Conservation (phyloP, 306 rosid genomes). For the Quercus ilex region DNA sequence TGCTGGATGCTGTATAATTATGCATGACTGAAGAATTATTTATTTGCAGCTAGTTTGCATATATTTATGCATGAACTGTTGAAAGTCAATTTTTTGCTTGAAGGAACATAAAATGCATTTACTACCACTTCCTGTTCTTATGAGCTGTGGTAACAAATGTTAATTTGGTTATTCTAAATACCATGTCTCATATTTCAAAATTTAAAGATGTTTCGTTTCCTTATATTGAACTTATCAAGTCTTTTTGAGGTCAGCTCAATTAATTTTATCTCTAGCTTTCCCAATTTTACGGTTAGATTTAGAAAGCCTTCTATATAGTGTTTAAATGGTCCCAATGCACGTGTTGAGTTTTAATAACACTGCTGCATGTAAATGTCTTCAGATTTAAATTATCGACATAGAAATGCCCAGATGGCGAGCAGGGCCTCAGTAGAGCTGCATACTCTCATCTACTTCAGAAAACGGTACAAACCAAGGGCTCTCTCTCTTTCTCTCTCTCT, state of each 20-base stretch:
- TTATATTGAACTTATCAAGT: background rate
- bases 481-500: background rate
- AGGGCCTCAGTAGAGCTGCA: slow-evolving; percentile 94
- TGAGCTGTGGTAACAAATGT: background rate
- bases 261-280: background rate
- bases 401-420: slow-evolving; percentile 97
- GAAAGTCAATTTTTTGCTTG: background rate
- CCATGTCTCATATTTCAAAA: background rate
- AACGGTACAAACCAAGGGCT: slow-evolving; percentile 44
- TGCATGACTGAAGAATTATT: background rate
- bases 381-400: slow-evolving; percentile 96
- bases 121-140: background rate
- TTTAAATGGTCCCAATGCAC: background rate
- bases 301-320: background rate
- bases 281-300: background rate
- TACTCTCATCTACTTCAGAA: slow-evolving; percentile 73
- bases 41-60: background rate
- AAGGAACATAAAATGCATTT: background rate
- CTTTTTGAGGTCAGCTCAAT: background rate
- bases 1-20: background rate
- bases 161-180: background rate
- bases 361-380: slow-evolving; percentile 23
- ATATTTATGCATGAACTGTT: background rate
- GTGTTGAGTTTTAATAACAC: slow-evolving; percentile 8
- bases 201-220: background rate